phyloP scores from a whole-genome alignment of 108 stramenopile genomes.

The Nitzschia inconspicua region DNA sequence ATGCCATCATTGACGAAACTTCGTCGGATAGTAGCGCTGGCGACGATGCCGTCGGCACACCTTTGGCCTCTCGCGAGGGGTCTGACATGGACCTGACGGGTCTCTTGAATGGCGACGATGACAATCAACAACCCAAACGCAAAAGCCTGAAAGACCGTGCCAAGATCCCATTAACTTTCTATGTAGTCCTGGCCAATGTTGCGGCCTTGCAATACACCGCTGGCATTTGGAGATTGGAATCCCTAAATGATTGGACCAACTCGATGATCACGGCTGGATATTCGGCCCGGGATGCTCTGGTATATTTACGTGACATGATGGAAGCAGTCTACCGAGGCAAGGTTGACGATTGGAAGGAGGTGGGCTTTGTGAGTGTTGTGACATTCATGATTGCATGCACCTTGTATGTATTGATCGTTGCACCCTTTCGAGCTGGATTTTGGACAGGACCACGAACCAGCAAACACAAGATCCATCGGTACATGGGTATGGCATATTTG shows the following conservation, averaged over 20 bases:
- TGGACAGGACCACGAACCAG: constrained; percentile 30
- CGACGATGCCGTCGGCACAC: too few species aligned
- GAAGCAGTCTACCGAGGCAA: neutral
- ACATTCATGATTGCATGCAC: constrained; percentile 2
- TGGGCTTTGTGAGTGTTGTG: neutral
- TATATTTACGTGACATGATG: constrained; percentile 2
- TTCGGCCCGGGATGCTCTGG: neutral
- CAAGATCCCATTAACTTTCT: constrained; percentile 15
- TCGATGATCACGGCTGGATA: neutral
- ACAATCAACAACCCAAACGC: neutral
- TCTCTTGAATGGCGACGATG: neutral
- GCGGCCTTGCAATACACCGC: neutral
- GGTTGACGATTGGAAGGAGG: neutral
- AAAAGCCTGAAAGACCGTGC: constrained; percentile 6
- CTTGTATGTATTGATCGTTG: constrained; percentile 25
- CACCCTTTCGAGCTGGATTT: constrained; percentile 28
- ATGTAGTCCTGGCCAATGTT: neutral
- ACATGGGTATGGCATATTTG: constrained; percentile 30
- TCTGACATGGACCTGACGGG: neutral
- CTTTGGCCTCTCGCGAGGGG: neutral
- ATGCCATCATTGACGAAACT: too few species aligned
- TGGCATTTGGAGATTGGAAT: constrained; percentile 1
- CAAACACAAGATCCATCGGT: constrained; percentile 31
- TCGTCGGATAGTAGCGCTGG: too few species aligned
- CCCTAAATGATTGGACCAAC: neutral